Conservation (phyloP, 495 filamentous ascomycete genomes). For the Rostrohypoxylon terebratum region DNA sequence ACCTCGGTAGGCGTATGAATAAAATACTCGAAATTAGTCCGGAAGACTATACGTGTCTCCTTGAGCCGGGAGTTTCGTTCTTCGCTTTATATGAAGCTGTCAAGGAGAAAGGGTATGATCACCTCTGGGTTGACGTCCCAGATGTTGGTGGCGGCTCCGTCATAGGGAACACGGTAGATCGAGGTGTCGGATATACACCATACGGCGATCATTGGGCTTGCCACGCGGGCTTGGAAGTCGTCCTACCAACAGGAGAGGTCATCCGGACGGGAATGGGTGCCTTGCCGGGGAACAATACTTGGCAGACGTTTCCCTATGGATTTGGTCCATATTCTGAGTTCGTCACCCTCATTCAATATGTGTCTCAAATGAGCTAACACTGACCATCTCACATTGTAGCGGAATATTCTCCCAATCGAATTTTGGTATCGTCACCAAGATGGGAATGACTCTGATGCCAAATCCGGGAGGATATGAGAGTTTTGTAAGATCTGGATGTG, state of each 20-base stretch:
- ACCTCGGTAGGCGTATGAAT: conserved; percentile 66
- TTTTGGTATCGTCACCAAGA: conserved; percentile 66
- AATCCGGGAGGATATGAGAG: conserved; percentile 60
- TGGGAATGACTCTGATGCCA: conserved; percentile 65
- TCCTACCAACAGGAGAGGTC: conserved; percentile 65
- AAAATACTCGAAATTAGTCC: conserved; percentile 63
- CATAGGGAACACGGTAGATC: conserved; percentile 64
- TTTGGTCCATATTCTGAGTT: conserved; percentile 68
- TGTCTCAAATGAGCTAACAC: neutral
- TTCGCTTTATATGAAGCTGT: conserved; percentile 62
- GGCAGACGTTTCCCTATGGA: conserved; percentile 63
- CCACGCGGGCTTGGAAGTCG: conserved; percentile 65
- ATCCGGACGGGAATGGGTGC: conserved; percentile 68
- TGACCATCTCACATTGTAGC: conserved; percentile 26
- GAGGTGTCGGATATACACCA: conserved; percentile 66
- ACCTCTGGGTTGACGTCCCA: conserved; percentile 53
- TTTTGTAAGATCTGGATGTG: conserved; percentile 48
- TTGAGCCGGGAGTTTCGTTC: conserved; percentile 66
- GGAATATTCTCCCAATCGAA: conserved; percentile 68
- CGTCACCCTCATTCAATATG: conserved; percentile 49
- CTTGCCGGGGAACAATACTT: conserved; percentile 55
- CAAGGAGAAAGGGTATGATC: conserved; percentile 46
- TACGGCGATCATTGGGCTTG: conserved; percentile 50
- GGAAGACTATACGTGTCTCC: conserved; percentile 61
- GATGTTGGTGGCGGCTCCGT: conserved; percentile 64